Percentiles rank a stretch among this genome's conserved stretches.
These are phyloP conservation scores for Fusarium sp. DNA, from an alignment of 2,329 filamentous ascomycete genomes.

Conservation along the genomic window DNA sequence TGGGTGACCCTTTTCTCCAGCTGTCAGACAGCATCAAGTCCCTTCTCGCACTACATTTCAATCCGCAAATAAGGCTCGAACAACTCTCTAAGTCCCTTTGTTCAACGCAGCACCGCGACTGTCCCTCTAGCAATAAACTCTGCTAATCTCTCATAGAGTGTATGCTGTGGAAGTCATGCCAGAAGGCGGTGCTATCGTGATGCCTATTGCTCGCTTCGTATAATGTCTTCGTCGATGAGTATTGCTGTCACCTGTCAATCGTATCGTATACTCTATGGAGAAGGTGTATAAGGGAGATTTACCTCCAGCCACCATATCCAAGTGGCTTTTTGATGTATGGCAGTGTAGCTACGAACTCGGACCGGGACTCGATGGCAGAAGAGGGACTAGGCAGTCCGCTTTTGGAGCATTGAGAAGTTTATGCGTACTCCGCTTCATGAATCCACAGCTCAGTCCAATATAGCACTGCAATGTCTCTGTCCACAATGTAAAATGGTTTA, in stretches of 20 bases:
- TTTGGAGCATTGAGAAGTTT: too few species aligned
- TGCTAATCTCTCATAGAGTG: neutral
- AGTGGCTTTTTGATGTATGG: neutral
- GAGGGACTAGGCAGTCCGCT: neutral
- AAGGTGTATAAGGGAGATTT: neutral
- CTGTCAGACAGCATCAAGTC: neutral
- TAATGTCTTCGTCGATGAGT: neutral
- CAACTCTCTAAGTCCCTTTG: neutral
- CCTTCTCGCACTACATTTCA: neutral
- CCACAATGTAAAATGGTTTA: neutral
- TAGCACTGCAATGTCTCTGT: neutral
- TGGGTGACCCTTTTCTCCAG: neutral
- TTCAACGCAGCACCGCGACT: neutral
- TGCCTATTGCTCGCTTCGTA: neutral
- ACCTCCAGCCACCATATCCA: accelerated
- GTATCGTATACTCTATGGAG: accelerated
- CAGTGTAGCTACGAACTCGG: neutral
- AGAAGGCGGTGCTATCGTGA: neutral
- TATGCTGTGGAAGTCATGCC: neutral
- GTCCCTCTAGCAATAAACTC: neutral
- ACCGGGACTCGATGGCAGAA: accelerated
- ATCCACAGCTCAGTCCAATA: neutral
- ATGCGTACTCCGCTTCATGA: too few species aligned
- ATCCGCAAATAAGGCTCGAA: conserved; percentile 10
- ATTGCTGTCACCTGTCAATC: neutral